Evolutionary conservation across 805 yeast genomes (phyloP).

Genomic region (Hemisphaericaspora nanyangensis): DNA sequence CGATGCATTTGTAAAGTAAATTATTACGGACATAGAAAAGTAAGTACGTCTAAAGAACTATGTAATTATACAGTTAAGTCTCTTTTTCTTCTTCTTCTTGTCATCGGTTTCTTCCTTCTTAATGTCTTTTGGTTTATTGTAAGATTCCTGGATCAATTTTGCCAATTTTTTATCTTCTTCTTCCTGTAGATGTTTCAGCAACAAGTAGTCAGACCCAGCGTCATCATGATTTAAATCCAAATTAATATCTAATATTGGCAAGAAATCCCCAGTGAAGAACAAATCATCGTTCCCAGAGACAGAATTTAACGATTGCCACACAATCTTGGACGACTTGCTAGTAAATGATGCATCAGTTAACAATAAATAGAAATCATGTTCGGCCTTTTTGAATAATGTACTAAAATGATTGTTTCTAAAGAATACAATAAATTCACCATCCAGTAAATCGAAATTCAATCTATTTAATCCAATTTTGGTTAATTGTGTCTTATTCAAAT

Average conservation of each 20-base stretch:
- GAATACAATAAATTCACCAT: conserved; percentile 61
- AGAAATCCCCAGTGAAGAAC: conserved; percentile 64
- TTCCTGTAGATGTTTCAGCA: conserved; percentile 49
- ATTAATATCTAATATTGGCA: conserved; percentile 36
- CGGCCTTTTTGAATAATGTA: conserved; percentile 56
- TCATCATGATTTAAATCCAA: conserved; percentile 8
- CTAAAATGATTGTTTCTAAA: conserved; percentile 90
- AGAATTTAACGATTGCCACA: conserved; percentile 78
- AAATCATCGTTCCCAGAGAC: conserved; percentile 66
- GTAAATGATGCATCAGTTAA: conserved; percentile 74
- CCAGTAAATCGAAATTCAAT: conserved; percentile 41
- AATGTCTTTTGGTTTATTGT: background rate
- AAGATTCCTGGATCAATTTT: conserved; percentile 34
- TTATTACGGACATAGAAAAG: background rate
- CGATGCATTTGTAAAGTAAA: no score
- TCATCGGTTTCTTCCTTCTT: conserved; percentile 3
- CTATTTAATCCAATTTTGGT: conserved; percentile 61
- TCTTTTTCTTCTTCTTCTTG: conserved; percentile 12
- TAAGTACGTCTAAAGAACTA: conserved; percentile 9
- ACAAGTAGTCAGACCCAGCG: conserved; percentile 22
- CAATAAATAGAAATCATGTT: conserved; percentile 51
- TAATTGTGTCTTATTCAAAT: conserved; percentile 67
- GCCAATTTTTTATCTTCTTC: conserved; percentile 56
- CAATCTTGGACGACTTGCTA: conserved; percentile 41
- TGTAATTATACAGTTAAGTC: conserved; percentile 19